These are phyloP conservation scores for Vinca major DNA, from an alignment of 305 asterid genomes.

Conservation along the genomic window DNA sequence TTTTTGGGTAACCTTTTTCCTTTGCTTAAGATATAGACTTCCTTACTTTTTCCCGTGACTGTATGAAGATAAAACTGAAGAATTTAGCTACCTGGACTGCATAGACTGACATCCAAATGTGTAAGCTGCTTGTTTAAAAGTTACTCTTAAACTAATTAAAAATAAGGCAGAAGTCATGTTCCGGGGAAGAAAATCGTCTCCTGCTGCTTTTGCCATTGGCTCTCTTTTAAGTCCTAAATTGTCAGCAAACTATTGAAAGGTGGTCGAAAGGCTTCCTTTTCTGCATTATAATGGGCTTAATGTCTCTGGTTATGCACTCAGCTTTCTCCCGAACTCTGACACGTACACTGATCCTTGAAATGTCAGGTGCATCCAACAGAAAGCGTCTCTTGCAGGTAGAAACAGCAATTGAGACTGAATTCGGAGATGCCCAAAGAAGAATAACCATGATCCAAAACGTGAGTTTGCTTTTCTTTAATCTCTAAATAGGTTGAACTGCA, in stretches of 20 bases:
- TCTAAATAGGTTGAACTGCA: conserved; percentile 10
- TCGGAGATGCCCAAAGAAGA: conserved; percentile 62
- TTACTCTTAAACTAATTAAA: neutral
- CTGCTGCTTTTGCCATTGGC: neutral
- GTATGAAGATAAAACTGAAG: neutral
- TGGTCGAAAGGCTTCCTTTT: neutral
- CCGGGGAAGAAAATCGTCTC: too few relatives aligned
- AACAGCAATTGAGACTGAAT: conserved; percentile 50
- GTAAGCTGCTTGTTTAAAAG: neutral
- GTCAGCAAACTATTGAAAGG: neutral
- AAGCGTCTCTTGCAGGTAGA: conserved; percentile 49
- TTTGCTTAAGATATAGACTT: neutral
- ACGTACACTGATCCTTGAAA: conserved; percentile 7
- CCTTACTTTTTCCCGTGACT: neutral
- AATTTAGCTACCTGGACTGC: neutral
- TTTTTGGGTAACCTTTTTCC: neutral
- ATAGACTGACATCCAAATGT: neutral
- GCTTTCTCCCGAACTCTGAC: conserved; percentile 2
- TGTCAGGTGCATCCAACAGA: conserved; percentile 49
- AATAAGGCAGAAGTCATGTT: neutral
- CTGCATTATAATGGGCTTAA: neutral
- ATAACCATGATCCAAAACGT: conserved; percentile 55
- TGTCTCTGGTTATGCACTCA: neutral
- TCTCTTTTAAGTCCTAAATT: neutral
- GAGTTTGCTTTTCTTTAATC: conserved; percentile 29